Base-by-base conservation (phyloP, 1,284 basidiomycete species). In the Afroboletus lepidellus region DNA sequence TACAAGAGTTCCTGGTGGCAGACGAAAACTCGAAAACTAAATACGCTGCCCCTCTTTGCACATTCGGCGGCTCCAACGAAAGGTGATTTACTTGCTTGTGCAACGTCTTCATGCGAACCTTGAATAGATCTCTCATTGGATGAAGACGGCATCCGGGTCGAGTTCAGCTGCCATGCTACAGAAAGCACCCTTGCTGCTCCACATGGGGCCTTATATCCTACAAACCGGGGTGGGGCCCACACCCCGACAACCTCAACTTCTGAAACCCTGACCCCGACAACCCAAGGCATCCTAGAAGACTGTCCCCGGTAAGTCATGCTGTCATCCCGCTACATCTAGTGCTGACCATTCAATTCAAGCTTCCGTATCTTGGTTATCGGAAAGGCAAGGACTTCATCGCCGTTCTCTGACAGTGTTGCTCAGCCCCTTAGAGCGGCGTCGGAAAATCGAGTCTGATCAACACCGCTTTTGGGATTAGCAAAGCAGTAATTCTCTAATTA, bases 321-420 rank as follows among this genome's bases (percentile, higher is more conserved):
- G 7, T 11, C 1, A 46, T 52, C 7, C 4, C 3, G 0, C 33
- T 9, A n/a, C n/a, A 13, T 41, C 27, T 1, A 12, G 30, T 12
- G 8, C n/a, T 13, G 29, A 52, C 16, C 5, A 5, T 25, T 43
- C 5, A 1, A 37, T 38, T 12, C 18, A 27, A 52, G 51, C n/a
- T 52, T 52, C 47, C 51, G 51, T n/a, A 52, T 52, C 29, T 38
- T 52, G 23, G 47, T 52, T 8, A 51, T 51, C 6, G 50, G 50
- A 2, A 51, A 50, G 8, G 50, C 42, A 24, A 29, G 32, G 5
- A 6, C 6, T 30, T 32, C 2, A 20, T 41, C 12, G 9, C 8
- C 23, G 3, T 8, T n/a, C 24, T 12, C 18, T 8, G 33, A 16
- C 9, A 24, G 16, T 30, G 23, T n/a, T 36, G 15, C 27, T 49